A percentile compares a stretch with the other conserved stretches of the same genome.
phyloP scores from a whole-genome alignment of 257 asterid species.

The Jasminum sambac region DNA sequence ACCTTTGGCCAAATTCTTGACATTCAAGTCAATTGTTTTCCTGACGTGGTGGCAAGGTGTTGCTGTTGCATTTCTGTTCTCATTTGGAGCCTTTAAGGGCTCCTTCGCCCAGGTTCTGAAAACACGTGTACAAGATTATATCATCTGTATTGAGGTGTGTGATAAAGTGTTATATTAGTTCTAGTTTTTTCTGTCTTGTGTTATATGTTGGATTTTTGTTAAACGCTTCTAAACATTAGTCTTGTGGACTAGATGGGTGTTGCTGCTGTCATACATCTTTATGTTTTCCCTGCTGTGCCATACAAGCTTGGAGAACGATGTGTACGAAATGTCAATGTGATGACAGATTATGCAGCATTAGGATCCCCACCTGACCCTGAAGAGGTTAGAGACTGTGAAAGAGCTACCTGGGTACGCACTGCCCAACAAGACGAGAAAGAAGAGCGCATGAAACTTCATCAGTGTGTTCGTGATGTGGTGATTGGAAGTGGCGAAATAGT shows the following conservation, averaged over 20 bases:
- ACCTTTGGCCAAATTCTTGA: slow-evolving; percentile 96
- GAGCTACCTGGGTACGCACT: slow-evolving; percentile 54
- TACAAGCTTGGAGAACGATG: slow-evolving; percentile 97
- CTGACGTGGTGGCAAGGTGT: slow-evolving; percentile 99
- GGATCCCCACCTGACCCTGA: slow-evolving; percentile 90
- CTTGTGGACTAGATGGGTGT: slow-evolving; percentile 80
- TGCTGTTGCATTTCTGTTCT: slow-evolving; percentile 86
- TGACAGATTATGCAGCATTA: slow-evolving; percentile 89
- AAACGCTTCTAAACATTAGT: not conserved
- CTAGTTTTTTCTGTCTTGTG: not conserved
- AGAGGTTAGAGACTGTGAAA: slow-evolving; percentile 83
- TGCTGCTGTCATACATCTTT: slow-evolving; percentile 95
- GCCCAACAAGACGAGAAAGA: slow-evolving; percentile 66
- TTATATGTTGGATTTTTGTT: not conserved
- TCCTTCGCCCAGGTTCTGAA: slow-evolving; percentile 72
- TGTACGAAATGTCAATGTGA: slow-evolving; percentile 84
- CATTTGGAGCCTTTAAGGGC: slow-evolving; percentile 88
- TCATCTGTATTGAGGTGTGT: slow-evolving; percentile 92
- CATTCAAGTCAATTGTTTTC: slow-evolving; percentile 91
- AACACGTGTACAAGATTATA: slow-evolving; percentile 85
- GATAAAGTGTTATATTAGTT: slow-evolving; percentile 9
- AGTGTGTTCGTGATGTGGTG: slow-evolving; percentile 91
- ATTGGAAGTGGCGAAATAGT: slow-evolving; percentile 95
- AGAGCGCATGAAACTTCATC: slow-evolving; percentile 75
- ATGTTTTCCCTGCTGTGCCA: slow-evolving; percentile 90